Conservation (phyloP, 2,329 filamentous ascomycete species). For the Dactylellina leptospora region DNA sequence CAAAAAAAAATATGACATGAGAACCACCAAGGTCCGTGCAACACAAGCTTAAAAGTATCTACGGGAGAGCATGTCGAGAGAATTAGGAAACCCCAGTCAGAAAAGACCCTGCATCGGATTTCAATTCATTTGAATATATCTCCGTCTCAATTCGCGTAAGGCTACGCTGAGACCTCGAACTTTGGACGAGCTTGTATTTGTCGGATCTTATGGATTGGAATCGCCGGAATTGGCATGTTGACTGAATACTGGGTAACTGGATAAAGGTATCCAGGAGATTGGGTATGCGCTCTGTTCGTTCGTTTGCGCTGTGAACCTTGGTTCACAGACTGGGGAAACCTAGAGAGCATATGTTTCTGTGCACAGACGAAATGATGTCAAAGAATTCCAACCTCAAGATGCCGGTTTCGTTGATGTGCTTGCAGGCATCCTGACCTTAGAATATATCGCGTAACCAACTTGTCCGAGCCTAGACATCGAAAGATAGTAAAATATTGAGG, state of each 20-base stretch:
- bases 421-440: constrained; percentile 7
- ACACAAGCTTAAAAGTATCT: neutral
- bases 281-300: no score
- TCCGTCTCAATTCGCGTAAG: constrained; percentile 12
- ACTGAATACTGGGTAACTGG: no score
- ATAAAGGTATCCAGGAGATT: no score
- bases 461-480: no score
- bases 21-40: neutral
- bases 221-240: constrained; percentile 30
- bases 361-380: constrained; percentile 34
- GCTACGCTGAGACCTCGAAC: neutral
- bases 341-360: constrained; percentile 16
- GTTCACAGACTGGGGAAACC: constrained; percentile 22
- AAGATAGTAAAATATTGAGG: no score
- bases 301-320: no score
- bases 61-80: neutral
- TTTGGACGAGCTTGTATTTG: neutral
- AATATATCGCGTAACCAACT: constrained; percentile 18
- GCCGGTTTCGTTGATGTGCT: constrained; percentile 1
- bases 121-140: constrained; percentile 8
- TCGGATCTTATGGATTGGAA: constrained; percentile 1
- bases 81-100: neutral
- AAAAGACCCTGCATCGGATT: neutral
- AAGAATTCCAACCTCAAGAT: neutral
- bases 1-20: no score